A percentile compares a stretch with the other conserved stretches of the same genome.
These are phyloP conservation scores for Cyberlindnera maritima DNA, from an alignment of 805 yeast species.

Conservation along the genomic window DNA sequence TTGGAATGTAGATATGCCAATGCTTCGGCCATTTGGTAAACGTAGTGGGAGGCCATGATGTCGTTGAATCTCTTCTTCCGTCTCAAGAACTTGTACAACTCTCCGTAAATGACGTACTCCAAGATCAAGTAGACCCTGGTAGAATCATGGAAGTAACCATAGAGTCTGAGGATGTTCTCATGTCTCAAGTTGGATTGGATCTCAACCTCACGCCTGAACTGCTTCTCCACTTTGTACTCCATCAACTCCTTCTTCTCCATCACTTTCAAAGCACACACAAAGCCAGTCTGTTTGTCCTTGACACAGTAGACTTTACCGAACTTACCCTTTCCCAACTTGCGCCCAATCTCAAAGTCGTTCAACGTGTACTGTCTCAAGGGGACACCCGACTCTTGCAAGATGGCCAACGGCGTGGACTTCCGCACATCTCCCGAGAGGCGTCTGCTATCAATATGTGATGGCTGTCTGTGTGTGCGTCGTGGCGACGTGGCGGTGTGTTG, in stretches of 20 bases:
- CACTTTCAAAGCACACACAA: slow-evolving; percentile 84
- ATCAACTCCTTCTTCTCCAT: slow-evolving; percentile 82
- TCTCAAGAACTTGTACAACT: slow-evolving; percentile 71
- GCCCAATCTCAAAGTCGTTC: slow-evolving; percentile 81
- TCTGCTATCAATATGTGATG: slow-evolving; percentile 3
- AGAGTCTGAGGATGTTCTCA: slow-evolving; percentile 74
- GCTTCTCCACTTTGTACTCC: slow-evolving; percentile 74
- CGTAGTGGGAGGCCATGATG: slow-evolving; percentile 70
- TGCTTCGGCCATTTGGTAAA: slow-evolving; percentile 81
- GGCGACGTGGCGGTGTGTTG: slow-evolving; percentile 23
- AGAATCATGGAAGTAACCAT: slow-evolving; percentile 81
- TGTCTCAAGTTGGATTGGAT: slow-evolving; percentile 81
- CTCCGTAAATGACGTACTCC: slow-evolving; percentile 86
- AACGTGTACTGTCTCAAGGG: slow-evolving; percentile 37
- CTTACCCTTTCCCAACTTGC: slow-evolving; percentile 87
- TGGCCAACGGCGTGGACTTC: slow-evolving; percentile 24
- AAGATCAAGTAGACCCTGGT: slow-evolving; percentile 77
- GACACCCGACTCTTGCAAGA: slow-evolving; percentile 25
- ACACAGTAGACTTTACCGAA: slow-evolving; percentile 93
- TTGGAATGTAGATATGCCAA: slow-evolving; percentile 73
- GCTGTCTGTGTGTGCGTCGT: slow-evolving; percentile 17
- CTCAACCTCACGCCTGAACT: slow-evolving; percentile 87
- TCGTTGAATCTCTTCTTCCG: slow-evolving; percentile 70
- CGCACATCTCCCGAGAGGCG: slow-evolving; percentile 9
- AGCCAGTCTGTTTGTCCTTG: slow-evolving; percentile 69